phyloP scores from a whole-genome alignment of 1,284 basidiomycete genomes.

The Omphalotus olearius region DNA sequence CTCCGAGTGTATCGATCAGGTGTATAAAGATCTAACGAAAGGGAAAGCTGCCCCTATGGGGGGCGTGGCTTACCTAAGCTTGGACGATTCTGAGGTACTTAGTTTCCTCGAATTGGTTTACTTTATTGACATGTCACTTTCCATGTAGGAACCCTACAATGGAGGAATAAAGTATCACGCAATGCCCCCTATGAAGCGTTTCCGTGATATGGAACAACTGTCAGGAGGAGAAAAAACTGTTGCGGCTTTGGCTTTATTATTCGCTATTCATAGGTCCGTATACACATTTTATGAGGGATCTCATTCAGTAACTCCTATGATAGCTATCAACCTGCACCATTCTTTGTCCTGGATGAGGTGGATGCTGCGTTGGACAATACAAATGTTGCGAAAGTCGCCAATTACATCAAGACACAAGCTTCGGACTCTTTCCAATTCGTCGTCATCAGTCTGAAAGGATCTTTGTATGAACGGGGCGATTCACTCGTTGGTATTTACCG shows the following conservation, averaged over 20 bases:
- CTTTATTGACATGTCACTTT: constrained; percentile 7
- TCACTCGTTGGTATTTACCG: constrained; percentile 93
- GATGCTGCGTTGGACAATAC: constrained; percentile 97
- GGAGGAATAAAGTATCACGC: constrained; percentile 98
- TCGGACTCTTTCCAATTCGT: constrained; percentile 89
- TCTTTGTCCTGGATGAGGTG: constrained; percentile 98
- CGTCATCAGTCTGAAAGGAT: constrained; percentile 93
- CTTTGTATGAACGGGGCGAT: constrained; percentile 87
- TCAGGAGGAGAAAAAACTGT: constrained; percentile 99
- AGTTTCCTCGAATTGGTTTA: background rate
- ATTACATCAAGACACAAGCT: constrained; percentile 82
- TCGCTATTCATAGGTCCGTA: constrained; percentile 88
- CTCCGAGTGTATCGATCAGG: constrained; percentile 87
- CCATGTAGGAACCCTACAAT: constrained; percentile 83
- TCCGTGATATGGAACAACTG: constrained; percentile 98
- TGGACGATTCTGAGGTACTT: constrained; percentile 91
- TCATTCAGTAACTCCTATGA: constrained; percentile 1
- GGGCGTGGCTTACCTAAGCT: constrained; percentile 91
- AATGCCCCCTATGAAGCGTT: constrained; percentile 99
- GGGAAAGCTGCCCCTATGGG: constrained; percentile 91
- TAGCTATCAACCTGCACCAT: constrained; percentile 96
- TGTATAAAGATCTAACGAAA: constrained; percentile 98
- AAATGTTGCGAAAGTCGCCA: constrained; percentile 90
- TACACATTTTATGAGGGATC: background rate
- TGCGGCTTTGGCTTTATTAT: constrained; percentile 91